Conservation (phyloP, 2,329 filamentous ascomycete genomes). For the Uncinocarpus reesii region DNA sequence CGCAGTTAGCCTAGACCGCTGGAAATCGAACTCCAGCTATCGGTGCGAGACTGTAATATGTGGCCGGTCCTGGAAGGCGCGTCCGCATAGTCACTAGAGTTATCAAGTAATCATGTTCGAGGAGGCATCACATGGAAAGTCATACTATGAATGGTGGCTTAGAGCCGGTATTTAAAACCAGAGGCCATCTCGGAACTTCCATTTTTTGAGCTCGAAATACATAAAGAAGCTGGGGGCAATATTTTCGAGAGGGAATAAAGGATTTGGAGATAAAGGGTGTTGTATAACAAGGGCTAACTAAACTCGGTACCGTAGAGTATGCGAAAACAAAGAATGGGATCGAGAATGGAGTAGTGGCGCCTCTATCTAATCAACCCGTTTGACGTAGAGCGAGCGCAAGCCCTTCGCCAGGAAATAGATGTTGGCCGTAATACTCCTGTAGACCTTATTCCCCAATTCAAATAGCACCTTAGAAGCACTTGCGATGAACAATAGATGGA, state of each 20-base stretch:
- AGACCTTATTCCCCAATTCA: conserved; percentile 2
- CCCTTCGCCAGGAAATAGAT: conserved; percentile 4
- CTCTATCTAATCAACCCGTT: conserved; percentile 3
- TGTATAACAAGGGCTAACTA: conserved; percentile 10
- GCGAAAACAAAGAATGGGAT: conserved; percentile 7
- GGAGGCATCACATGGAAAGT: too few relatives aligned
- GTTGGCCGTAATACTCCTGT: conserved; percentile 6
- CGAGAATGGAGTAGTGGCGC: conserved; percentile 4
- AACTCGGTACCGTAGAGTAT: conserved; percentile 6
- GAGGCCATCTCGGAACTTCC: conserved; percentile 4
- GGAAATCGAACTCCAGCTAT: too few relatives aligned
- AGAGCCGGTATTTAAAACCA: too few relatives aligned
- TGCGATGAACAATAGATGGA: conserved; percentile 98
- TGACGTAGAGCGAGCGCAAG: background rate
- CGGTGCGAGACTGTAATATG: too few relatives aligned
- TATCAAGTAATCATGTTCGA: too few relatives aligned
- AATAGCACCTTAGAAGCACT: conserved; percentile 86
- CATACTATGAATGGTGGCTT: too few relatives aligned
- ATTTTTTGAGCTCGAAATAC: conserved; percentile 9
- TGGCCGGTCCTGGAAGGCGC: too few relatives aligned
- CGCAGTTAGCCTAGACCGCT: too few relatives aligned
- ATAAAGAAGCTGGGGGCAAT: conserved; percentile 3
- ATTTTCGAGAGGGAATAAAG: conserved; percentile 4
- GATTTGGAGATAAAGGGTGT: conserved; percentile 6
- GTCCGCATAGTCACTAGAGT: too few relatives aligned